These are phyloP conservation scores for Skeletonema marinoi DNA, from an alignment of 108 stramenopile genomes.

Conservation along the genomic window DNA sequence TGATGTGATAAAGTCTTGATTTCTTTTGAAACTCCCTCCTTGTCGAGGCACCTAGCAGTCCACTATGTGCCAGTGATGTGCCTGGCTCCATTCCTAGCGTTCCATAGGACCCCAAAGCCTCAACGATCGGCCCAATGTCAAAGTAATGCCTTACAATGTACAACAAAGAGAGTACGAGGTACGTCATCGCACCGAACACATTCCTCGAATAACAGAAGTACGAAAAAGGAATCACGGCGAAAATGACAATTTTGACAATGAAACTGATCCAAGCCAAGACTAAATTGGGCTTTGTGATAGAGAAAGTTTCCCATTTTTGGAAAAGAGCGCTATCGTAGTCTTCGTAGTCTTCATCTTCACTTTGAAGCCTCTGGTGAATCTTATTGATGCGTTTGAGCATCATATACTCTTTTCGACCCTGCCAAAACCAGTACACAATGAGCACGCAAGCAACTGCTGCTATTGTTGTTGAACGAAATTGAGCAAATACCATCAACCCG, in stretches of 20 bases:
- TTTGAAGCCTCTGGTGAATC: not conserved
- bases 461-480: not conserved
- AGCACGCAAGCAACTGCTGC: not conserved
- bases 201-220: slow-evolving; percentile 21
- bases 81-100: not conserved
- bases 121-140: slow-evolving; percentile 8
- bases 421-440: slow-evolving; percentile 3
- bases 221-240: slow-evolving; percentile 2
- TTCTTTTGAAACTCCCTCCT: not conserved
- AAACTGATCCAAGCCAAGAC: not conserved
- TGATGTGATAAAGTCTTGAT: not conserved
- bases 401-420: not conserved
- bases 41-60: not conserved
- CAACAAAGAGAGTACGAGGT: slow-evolving; percentile 8
- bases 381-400: not conserved
- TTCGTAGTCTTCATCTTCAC: not conserved
- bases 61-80: not conserved
- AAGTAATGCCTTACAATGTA: slow-evolving; percentile 3
- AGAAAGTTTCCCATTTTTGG: slow-evolving; percentile 19
- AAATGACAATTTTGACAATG: not conserved
- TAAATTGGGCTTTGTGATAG: slow-evolving; percentile 6
- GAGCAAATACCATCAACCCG: slow-evolving; percentile 6
- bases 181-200: slow-evolving; percentile 15
- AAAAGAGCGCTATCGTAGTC: not conserved
- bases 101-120: slow-evolving; percentile 3